Evolutionary conservation across 345 rosid species (phyloP).

Genomic region (Bruguiera parviflora): DNA sequence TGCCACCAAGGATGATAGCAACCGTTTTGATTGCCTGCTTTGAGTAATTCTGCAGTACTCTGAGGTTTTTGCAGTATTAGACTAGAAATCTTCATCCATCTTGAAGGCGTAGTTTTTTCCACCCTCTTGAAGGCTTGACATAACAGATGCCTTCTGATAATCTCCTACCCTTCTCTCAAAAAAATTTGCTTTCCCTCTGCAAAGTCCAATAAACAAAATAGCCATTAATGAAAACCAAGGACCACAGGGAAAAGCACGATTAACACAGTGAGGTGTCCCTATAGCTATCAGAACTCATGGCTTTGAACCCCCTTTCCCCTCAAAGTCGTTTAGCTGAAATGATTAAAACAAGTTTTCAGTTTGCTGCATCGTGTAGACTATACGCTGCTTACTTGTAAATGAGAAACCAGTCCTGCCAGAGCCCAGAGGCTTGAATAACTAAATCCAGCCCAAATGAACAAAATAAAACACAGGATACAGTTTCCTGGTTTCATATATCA

Average conservation of each 20-base stretch:
- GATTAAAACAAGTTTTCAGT: too few relatives aligned
- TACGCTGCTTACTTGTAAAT: not conserved
- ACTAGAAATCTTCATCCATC: constrained; percentile 61
- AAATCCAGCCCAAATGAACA: not conserved
- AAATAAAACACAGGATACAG: not conserved
- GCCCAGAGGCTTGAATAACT: not conserved
- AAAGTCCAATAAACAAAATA: constrained; percentile 13
- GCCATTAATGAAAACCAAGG: not conserved
- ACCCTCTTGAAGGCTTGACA: constrained; percentile 68
- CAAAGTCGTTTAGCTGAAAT: too few relatives aligned
- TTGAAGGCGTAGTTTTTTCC: constrained; percentile 64
- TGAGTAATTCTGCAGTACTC: not conserved
- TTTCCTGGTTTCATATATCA: not conserved
- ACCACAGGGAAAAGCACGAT: not conserved
- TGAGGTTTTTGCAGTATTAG: not conserved
- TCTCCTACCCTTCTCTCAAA: constrained; percentile 91
- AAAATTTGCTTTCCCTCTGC: constrained; percentile 81
- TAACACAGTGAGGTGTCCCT: not conserved
- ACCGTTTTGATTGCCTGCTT: constrained; percentile 11
- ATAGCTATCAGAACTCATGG: too few relatives aligned
- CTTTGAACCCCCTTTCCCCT: too few relatives aligned
- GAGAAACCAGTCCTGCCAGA: not conserved
- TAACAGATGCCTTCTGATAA: constrained; percentile 87
- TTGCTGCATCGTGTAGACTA: too few relatives aligned
- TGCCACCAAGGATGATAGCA: not conserved